These are phyloP conservation scores for Capsella rubella DNA, from an alignment of 441 rosid genomes.

Conservation along the genomic window DNA sequence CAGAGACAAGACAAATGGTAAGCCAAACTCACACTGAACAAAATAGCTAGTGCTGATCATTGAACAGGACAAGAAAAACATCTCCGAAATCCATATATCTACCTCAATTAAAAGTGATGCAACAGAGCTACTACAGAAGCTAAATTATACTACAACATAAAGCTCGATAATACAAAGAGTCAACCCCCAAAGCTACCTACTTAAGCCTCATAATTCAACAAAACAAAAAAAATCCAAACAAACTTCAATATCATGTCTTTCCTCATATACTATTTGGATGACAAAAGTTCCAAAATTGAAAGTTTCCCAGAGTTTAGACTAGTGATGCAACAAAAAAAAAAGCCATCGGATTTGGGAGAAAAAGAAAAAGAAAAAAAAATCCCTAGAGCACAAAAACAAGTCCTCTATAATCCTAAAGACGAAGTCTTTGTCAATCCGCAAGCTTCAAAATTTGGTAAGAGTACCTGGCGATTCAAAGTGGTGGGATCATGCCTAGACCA, in stretches of 20 bases:
- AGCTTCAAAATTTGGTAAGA: neutral
- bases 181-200: neutral
- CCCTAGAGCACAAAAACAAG: constrained; percentile 6
- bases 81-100: neutral
- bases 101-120: neutral
- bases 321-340: neutral
- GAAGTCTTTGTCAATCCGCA: constrained; percentile 22
- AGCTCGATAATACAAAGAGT: neutral
- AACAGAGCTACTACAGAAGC: constrained; percentile 1
- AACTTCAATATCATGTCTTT: neutral
- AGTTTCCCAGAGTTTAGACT: neutral
- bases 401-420: constrained; percentile 4
- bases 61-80: neutral
- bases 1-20: neutral
- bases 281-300: neutral
- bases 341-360: neutral
- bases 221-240: neutral
- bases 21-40: constrained; percentile 3
- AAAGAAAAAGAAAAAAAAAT: neutral
- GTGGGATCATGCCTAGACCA: constrained; percentile 95
- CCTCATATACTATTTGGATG: neutral
- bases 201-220: neutral
- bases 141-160: too few relatives aligned
- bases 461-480: constrained; percentile 87
- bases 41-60: neutral